phyloP scores from a whole-genome alignment of 352 stramenopile species.

The Phytophthora citrophthora region DNA sequence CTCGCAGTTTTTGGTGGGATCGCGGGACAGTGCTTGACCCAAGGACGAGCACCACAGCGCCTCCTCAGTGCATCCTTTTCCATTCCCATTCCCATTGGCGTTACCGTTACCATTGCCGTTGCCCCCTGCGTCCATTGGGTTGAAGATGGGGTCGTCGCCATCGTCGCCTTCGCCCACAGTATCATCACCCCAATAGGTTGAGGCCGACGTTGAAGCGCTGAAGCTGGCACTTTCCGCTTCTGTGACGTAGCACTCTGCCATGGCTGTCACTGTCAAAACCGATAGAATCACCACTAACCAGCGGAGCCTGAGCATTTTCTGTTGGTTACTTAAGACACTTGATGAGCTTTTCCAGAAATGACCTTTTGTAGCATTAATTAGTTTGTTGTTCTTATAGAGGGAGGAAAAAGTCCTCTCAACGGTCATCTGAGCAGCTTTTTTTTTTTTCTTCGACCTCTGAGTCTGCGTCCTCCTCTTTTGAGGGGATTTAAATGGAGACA shows the following conservation, averaged over 20 bases:
- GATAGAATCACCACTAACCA: constrained; percentile 7
- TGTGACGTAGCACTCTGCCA: constrained; percentile 9
- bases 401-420: not conserved
- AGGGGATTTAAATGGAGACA: constrained; percentile 15
- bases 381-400: not conserved
- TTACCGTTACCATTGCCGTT: constrained; percentile 1
- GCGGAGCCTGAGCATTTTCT: constrained; percentile 10
- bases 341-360: constrained; percentile 30
- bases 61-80: constrained; percentile 46
- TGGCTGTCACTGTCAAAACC: not conserved
- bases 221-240: constrained; percentile 2
- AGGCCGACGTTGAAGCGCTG: not conserved
- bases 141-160: constrained; percentile 5
- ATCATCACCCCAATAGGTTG: not conserved
- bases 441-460: no score
- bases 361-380: no score
- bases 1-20: constrained; percentile 41
- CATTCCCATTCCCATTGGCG: constrained; percentile 2
- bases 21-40: constrained; percentile 20
- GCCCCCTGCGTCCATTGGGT: constrained; percentile 5
- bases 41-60: constrained; percentile 34
- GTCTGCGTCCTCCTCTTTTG: no score
- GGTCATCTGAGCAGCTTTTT: not conserved
- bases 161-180: not conserved
- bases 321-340: constrained; percentile 8